These are phyloP conservation scores for Ophiostoma populinum DNA, from an alignment of 2,329 filamentous ascomycete genomes.

Conservation along the genomic window DNA sequence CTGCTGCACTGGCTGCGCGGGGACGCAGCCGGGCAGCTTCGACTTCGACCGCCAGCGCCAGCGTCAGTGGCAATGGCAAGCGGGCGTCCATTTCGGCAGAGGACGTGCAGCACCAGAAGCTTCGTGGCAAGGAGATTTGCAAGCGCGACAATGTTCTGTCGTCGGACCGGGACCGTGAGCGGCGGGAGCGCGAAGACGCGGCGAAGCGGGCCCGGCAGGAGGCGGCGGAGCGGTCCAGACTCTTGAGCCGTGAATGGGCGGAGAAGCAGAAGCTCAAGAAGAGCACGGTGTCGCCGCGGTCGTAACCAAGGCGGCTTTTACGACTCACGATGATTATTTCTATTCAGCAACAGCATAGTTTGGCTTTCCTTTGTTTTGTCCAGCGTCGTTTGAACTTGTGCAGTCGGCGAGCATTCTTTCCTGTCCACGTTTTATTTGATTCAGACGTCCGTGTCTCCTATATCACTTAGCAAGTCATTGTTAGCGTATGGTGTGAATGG, in stretches of 20 bases:
- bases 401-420: too few relatives aligned
- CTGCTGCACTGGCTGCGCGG: slow-evolving; percentile 15
- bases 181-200: slow-evolving; percentile 33
- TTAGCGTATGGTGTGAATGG: too few relatives aligned
- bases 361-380: not conserved
- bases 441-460: too few relatives aligned
- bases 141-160: slow-evolving; percentile 31
- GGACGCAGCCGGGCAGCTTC: slow-evolving; percentile 24
- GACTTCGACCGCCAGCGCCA: slow-evolving; percentile 27
- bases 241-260: slow-evolving; percentile 43
- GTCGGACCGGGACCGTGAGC: slow-evolving; percentile 33
- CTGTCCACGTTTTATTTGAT: too few relatives aligned
- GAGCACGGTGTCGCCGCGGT: too few relatives aligned
- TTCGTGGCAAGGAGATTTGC: slow-evolving; percentile 36
- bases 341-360: not conserved
- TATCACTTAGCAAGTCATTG: too few relatives aligned
- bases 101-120: slow-evolving; percentile 31
- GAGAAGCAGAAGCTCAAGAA: slow-evolving; percentile 20
- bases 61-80: slow-evolving; percentile 27
- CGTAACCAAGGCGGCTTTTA: slow-evolving; percentile 6
- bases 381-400: slow-evolving; percentile 11
- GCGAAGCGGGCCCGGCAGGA: slow-evolving; percentile 39
- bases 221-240: slow-evolving; percentile 42
- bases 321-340: not conserved
- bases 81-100: slow-evolving; percentile 31